A percentile compares a stretch with the other conserved stretches of the same genome.
Conservation (phyloP, 2,329 filamentous ascomycete genomes). For the Rhynchosporium agropyri region DNA sequence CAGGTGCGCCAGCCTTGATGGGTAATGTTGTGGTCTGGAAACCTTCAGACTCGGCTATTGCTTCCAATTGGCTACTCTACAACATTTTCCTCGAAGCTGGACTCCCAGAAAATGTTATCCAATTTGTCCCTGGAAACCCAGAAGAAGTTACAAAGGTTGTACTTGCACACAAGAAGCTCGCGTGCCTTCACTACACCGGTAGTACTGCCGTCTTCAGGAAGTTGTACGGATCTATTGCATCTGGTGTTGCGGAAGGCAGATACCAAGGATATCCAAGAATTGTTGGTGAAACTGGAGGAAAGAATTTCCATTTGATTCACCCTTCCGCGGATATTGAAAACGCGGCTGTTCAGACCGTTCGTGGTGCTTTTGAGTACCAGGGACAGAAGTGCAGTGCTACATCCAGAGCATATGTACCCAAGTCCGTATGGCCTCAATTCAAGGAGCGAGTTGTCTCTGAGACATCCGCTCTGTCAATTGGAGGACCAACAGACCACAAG, state of each 20-base stretch:
- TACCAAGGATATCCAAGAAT: slow-evolving; percentile 87
- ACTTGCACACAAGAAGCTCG: slow-evolving; percentile 77
- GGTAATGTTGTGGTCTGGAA: slow-evolving; percentile 98
- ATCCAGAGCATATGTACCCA: slow-evolving; percentile 76
- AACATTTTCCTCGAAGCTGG: slow-evolving; percentile 90
- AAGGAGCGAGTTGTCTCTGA: slow-evolving; percentile 68
- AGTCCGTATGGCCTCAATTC: slow-evolving; percentile 74
- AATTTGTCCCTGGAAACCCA: slow-evolving; percentile 89
- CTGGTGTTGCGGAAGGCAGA: slow-evolving; percentile 76
- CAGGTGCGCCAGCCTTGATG: slow-evolving; percentile 80
- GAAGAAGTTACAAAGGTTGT: slow-evolving; percentile 79
- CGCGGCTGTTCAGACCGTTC: slow-evolving; percentile 78
- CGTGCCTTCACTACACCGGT: slow-evolving; percentile 93
- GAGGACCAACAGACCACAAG: slow-evolving; percentile 65
- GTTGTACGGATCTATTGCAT: slow-evolving; percentile 83
- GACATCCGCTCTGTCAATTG: slow-evolving; percentile 70
- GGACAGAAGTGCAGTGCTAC: slow-evolving; percentile 91
- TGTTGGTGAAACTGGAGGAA: slow-evolving; percentile 88
- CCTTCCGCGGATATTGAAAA: slow-evolving; percentile 75
- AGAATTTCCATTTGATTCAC: slow-evolving; percentile 91
- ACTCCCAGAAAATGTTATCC: slow-evolving; percentile 85
- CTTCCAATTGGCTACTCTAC: slow-evolving; percentile 90
- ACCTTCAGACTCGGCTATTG: slow-evolving; percentile 85
- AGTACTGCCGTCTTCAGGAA: slow-evolving; percentile 89
- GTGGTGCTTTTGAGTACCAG: slow-evolving; percentile 88